phyloP scores from a whole-genome alignment of 176 grass and related monocot species.

The Oryza officinalis region DNA sequence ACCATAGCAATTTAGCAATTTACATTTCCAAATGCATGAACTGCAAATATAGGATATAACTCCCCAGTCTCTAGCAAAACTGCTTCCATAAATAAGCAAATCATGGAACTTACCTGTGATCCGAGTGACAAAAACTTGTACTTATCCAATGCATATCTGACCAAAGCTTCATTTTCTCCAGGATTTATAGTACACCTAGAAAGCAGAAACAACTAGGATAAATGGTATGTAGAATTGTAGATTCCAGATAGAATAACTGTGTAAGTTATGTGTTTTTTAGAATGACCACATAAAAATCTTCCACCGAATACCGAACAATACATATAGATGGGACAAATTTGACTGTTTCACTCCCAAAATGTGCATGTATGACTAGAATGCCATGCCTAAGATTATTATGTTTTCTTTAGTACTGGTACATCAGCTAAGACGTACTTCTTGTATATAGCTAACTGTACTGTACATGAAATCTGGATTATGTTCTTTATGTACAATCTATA shows the following conservation, averaged over 20 bases:
- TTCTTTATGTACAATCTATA: conserved; percentile 1
- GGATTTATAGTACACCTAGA: conserved; percentile 97
- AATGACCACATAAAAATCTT: background rate
- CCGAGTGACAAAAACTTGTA: conserved; percentile 78
- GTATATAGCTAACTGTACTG: background rate
- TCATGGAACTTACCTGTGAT: conserved; percentile 59
- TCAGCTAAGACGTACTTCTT: background rate
- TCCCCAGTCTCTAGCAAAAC: background rate
- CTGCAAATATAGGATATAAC: background rate
- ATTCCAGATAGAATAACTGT: conserved; percentile 2
- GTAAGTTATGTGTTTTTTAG: conserved; percentile 9
- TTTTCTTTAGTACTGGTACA: conserved; percentile 15
- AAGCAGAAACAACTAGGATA: conserved; percentile 22
- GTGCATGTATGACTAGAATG: background rate
- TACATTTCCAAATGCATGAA: background rate
- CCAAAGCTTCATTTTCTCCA: conserved; percentile 90
- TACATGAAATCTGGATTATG: background rate
- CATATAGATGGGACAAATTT: conserved; percentile 9
- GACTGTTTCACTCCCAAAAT: conserved; percentile 7
- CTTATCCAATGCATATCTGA: conserved; percentile 88
- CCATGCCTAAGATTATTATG: background rate
- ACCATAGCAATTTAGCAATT: background rate
- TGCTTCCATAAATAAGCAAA: background rate
- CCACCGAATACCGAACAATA: background rate
- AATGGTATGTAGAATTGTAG: background rate